Evolutionary conservation across 176 grass and related monocot species (phyloP).

Genomic region (Chloris gayana): DNA sequence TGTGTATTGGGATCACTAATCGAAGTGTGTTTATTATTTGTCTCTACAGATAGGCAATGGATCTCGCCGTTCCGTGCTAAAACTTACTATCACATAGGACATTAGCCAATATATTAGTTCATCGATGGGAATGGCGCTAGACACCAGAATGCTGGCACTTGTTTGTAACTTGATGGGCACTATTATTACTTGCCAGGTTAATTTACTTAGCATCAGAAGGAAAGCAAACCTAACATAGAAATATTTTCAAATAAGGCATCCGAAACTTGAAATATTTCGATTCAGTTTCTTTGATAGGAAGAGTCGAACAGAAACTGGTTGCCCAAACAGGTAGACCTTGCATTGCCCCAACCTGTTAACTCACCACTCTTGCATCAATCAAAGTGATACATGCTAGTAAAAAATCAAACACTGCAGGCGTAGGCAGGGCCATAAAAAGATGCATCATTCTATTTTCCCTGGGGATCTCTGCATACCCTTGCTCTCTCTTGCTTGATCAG

Average conservation of each 20-base stretch:
- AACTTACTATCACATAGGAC: too few species aligned
- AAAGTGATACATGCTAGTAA: not conserved
- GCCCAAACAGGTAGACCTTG: conserved; percentile 39
- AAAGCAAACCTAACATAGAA: not conserved
- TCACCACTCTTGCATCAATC: conserved; percentile 50
- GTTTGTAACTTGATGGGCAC: not conserved
- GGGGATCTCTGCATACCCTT: conserved; percentile 46
- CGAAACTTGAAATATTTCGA: not conserved
- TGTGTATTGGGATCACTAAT: conserved; percentile 51
- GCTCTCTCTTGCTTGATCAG: not conserved
- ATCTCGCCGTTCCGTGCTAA: not conserved
- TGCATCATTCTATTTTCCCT: conserved; percentile 45
- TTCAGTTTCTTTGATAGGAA: not conserved
- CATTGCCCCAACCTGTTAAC: conserved; percentile 41
- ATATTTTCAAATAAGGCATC: not conserved
- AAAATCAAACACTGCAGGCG: conserved; percentile 25
- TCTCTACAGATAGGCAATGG: conserved; percentile 6
- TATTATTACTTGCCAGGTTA: not conserved
- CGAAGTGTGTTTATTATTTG: conserved; percentile 17
- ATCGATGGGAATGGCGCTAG: too few species aligned
- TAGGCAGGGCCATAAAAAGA: conserved; percentile 31
- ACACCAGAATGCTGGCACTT: too few species aligned
- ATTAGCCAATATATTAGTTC: too few species aligned
- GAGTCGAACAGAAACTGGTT: not conserved
- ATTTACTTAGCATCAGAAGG: not conserved